Evolutionary conservation across 2,329 filamentous ascomycete species (phyloP), one percentile per base, ranked within the genome.

Genomic region (Aspergillus oerlinghausenensis): DNA sequence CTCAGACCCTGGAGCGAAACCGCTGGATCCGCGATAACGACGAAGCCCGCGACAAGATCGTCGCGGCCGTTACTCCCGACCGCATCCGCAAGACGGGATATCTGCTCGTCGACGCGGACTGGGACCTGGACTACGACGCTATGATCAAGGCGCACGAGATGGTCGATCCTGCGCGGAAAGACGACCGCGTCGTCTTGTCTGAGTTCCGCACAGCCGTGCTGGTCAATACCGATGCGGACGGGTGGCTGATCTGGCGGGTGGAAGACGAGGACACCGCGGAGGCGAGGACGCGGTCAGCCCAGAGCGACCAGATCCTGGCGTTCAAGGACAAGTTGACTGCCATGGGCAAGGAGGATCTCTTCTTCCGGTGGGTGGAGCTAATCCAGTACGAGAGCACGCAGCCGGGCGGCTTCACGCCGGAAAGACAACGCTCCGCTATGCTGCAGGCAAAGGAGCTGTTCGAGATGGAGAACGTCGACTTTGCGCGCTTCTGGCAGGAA

Each of bases 281-380:
- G 9, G 75, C 66, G 28, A 73, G 73, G 1, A 60, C 57, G 4
- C 62, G 65, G 25, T 75, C 74, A 54, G 70, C 70, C 48, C 71
- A 75, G 51, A 67, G 74, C 2, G 83, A 86, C 60, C 90, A 94
- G 74, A 87, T 97, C 8, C 84, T 94, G 60, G 82, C 83, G 2
- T 95, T 97, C 71, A 87, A 90, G 65, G 88, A 94, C 47, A 85
- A 86, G 21, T 80, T 97, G 64, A 81, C 83, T 1, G 81, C 81
- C 2, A 80, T 94, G 73, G 91, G 88, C 47, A 96, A 96, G 75
- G 92, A 96, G 72, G 86, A 88, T 61, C 73, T 97, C 53, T 97
- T 97, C 77, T 96, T 89, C 77, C 85, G 88, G 55, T 96, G 92
- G 91, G 89, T 96, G 50, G 92, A 97, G 77, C 83, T 95, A 68